These are phyloP conservation scores for Fomitopsis betulina DNA, from an alignment of 1,284 basidiomycete genomes.

Conservation along the genomic window DNA sequence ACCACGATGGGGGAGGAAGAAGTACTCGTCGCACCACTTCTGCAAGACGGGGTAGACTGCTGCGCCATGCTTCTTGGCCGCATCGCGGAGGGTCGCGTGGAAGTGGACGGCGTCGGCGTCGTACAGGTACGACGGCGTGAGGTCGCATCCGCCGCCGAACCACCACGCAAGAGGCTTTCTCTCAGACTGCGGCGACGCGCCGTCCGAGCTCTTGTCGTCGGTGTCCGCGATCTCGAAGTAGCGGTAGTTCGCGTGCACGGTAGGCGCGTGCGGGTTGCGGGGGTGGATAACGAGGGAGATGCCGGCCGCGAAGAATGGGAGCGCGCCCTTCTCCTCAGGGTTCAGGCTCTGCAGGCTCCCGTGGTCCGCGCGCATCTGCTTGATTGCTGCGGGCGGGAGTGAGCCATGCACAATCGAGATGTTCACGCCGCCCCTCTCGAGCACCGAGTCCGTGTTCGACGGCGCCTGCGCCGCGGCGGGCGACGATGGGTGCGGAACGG, in stretches of 20 bases:
- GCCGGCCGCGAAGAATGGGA: slow-evolving; percentile 95
- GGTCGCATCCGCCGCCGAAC: slow-evolving; percentile 97
- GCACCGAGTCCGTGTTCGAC: slow-evolving; percentile 42
- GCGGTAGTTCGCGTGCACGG: slow-evolving; percentile 96
- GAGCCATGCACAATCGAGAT: slow-evolving; percentile 89
- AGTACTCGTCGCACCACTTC: slow-evolving; percentile 97
- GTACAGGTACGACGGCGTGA: slow-evolving; percentile 93
- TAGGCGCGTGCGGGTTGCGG: slow-evolving; percentile 85
- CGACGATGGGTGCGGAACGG: slow-evolving; percentile 43
- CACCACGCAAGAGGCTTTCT: slow-evolving; percentile 84
- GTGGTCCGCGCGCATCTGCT: slow-evolving; percentile 95
- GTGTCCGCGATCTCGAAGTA: slow-evolving; percentile 90
- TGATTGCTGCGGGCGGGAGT: slow-evolving; percentile 85
- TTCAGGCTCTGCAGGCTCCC: slow-evolving; percentile 65
- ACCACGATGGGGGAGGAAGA: slow-evolving; percentile 88
- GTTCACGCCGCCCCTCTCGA: slow-evolving; percentile 98
- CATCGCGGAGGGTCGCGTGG: slow-evolving; percentile 74
- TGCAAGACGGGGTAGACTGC: slow-evolving; percentile 83
- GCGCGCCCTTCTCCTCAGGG: slow-evolving; percentile 29
- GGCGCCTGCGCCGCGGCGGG: slow-evolving; percentile 20
- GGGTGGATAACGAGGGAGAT: slow-evolving; percentile 93
- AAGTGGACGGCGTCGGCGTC: slow-evolving; percentile 87
- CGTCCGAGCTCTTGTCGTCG: slow-evolving; percentile 28
- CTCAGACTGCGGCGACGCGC: slow-evolving; percentile 22
- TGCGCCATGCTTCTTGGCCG: slow-evolving; percentile 72